phyloP scores from a whole-genome alignment of 1,284 basidiomycete genomes.

The Apiotrichum mycotoxinovorans region DNA sequence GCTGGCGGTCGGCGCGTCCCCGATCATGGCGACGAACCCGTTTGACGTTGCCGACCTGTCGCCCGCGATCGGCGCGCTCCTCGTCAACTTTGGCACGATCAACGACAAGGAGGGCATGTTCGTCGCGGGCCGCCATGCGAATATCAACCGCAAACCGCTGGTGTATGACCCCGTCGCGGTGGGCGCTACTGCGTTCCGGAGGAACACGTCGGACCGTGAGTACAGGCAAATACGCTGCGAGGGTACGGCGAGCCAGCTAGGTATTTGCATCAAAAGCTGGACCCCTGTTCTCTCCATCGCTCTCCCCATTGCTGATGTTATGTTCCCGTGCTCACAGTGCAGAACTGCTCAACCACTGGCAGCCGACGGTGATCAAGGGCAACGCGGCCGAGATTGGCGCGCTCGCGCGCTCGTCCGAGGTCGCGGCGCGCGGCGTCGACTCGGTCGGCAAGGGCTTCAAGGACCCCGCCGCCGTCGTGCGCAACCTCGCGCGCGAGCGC shows the following conservation, averaged over 20 bases:
- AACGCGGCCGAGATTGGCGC: constrained; percentile 87
- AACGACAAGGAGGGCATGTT: constrained; percentile 69
- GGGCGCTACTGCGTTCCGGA: constrained; percentile 74
- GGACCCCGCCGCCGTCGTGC: constrained; percentile 69
- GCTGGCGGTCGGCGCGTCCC: constrained; percentile 80
- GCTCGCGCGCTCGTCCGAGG: constrained; percentile 70
- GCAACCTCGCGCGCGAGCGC: constrained; percentile 70
- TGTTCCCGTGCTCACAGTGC: constrained; percentile 7
- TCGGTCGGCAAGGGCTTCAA: constrained; percentile 71
- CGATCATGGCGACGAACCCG: constrained; percentile 86
- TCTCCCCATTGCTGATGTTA: too few relatives aligned
- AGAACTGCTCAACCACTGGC: constrained; percentile 79
- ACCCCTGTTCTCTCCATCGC: too few relatives aligned
- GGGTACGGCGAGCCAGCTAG: too few relatives aligned
- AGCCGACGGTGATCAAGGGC: constrained; percentile 90
- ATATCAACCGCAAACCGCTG: constrained; percentile 70
- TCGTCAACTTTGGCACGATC: constrained; percentile 91
- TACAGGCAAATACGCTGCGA: too few relatives aligned
- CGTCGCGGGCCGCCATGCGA: constrained; percentile 69
- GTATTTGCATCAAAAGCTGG: too few relatives aligned
- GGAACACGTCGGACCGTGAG: constrained; percentile 54
- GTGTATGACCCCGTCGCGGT: constrained; percentile 90
- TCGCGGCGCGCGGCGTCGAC: constrained; percentile 82
- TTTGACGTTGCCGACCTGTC: constrained; percentile 79
- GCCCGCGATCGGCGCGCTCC: constrained; percentile 63